These are phyloP conservation scores for Fagus sylvatica DNA, from an alignment of 306 rosid species.

Conservation along the genomic window DNA sequence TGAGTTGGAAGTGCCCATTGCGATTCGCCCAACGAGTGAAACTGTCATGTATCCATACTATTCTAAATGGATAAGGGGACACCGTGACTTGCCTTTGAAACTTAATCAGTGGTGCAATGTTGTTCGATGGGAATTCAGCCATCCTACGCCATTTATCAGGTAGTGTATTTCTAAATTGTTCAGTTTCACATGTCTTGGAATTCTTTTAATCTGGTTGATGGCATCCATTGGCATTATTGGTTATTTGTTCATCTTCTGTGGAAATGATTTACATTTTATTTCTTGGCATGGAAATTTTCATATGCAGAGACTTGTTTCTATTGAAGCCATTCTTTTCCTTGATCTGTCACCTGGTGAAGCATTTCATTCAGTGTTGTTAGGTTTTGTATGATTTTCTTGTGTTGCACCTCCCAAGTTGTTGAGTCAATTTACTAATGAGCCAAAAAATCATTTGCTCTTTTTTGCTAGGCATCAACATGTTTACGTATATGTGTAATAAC, in stretches of 20 bases:
- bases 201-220: constrained; percentile 4
- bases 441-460: neutral
- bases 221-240: neutral
- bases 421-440: no score
- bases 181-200: neutral
- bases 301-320: neutral
- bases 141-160: constrained; percentile 99
- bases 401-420: neutral
- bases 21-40: constrained; percentile 98
- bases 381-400: neutral
- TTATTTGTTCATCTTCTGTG: neutral
- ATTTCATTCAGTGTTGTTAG: neutral
- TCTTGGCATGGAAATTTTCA: neutral
- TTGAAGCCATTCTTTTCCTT: neutral
- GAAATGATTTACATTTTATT: neutral
- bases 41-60: constrained; percentile 99
- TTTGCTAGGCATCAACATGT: neutral
- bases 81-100: constrained; percentile 93
- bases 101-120: constrained; percentile 99
- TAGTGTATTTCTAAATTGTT: neutral
- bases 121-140: constrained; percentile 98
- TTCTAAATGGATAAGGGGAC: constrained; percentile 99
- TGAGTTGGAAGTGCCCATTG: constrained; percentile 78
- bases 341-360: neutral
- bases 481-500: neutral